phyloP scores from a whole-genome alignment of 345 rosid genomes.

The Geranium rotundifolium region DNA sequence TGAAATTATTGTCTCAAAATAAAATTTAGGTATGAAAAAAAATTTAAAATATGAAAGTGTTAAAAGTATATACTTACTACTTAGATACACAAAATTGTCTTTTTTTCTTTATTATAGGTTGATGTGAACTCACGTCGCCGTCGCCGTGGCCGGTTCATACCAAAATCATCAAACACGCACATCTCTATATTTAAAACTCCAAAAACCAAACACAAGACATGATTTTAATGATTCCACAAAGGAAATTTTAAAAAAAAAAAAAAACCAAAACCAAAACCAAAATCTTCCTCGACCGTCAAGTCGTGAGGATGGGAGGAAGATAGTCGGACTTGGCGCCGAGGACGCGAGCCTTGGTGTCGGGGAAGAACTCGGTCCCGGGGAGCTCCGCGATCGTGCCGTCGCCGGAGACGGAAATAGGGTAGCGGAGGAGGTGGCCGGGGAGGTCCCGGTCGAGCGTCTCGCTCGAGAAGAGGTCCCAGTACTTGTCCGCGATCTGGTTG shows the following conservation, averaged over 20 bases:
- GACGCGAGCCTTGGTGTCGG: slow-evolving; percentile 81
- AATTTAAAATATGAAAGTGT: too few relatives aligned
- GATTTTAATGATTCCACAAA: neutral
- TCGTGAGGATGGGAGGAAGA: slow-evolving; percentile 91
- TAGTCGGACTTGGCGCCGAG: slow-evolving; percentile 83
- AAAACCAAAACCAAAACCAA: neutral
- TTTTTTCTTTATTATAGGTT: too few relatives aligned
- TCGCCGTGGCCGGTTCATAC: too few relatives aligned
- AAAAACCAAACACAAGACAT: too few relatives aligned
- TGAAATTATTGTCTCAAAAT: too few relatives aligned
- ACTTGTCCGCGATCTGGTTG: slow-evolving; percentile 70
- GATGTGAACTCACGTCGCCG: too few relatives aligned
- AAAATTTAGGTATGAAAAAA: too few relatives aligned
- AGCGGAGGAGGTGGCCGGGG: slow-evolving; percentile 88
- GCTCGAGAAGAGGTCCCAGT: slow-evolving; percentile 83
- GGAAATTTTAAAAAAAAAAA: too few relatives aligned
- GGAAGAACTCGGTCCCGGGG: slow-evolving; percentile 66
- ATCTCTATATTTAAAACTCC: too few relatives aligned
- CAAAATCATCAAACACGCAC: too few relatives aligned
- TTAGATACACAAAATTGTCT: too few relatives aligned
- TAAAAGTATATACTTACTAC: too few relatives aligned
- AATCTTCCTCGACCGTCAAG: slow-evolving; percentile 17
- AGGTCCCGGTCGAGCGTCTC: slow-evolving; percentile 68
- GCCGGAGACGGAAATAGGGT: slow-evolving; percentile 53
- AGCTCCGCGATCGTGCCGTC: slow-evolving; percentile 63